phyloP scores from a whole-genome alignment of 1,284 basidiomycete species.

The Kalmanozyma brasiliensis region DNA sequence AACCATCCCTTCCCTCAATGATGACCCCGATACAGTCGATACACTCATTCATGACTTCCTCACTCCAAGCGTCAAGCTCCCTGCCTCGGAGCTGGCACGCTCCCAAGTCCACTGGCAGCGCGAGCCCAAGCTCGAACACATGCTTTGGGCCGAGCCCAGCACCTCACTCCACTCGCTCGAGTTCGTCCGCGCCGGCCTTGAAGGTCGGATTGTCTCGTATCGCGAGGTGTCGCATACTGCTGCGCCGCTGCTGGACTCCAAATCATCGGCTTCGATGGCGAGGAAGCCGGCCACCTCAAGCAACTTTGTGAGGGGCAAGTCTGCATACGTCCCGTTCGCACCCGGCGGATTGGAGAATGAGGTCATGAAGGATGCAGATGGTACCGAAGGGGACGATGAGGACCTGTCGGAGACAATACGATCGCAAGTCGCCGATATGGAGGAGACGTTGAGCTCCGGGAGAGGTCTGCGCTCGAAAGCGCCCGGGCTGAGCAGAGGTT shows the following conservation, averaged over 20 bases:
- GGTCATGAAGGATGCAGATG: conserved; percentile 37
- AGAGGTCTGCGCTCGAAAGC: conserved; percentile 35
- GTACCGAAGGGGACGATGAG: conserved; percentile 12
- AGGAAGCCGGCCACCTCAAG: conserved; percentile 78
- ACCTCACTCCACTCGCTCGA: conserved; percentile 53
- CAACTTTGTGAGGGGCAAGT: conserved; percentile 91
- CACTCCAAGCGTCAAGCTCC: conserved; percentile 20
- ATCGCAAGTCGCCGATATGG: conserved; percentile 41
- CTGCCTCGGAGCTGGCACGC: conserved; percentile 21
- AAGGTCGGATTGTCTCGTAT: conserved; percentile 60
- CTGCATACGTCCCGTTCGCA: conserved; percentile 79
- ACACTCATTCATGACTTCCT: conserved; percentile 36
- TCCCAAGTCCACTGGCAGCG: conserved; percentile 47
- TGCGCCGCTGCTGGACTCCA: conserved; percentile 39
- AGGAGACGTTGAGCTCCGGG: conserved; percentile 41
- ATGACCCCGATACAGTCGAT: conserved; percentile 13
- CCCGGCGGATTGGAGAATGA: conserved; percentile 52
- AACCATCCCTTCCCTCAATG: neutral
- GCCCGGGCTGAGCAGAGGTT: conserved; percentile 40
- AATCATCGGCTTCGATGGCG: conserved; percentile 76
- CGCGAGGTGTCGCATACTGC: conserved; percentile 45
- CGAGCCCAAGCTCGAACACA: conserved; percentile 45
- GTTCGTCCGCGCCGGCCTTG: conserved; percentile 64
- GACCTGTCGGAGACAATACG: conserved; percentile 27
- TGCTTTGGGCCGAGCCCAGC: conserved; percentile 54